Evolutionary conservation across 78 protist species (phyloP).

Genomic region (Dictyostelium brefeldianum): DNA sequence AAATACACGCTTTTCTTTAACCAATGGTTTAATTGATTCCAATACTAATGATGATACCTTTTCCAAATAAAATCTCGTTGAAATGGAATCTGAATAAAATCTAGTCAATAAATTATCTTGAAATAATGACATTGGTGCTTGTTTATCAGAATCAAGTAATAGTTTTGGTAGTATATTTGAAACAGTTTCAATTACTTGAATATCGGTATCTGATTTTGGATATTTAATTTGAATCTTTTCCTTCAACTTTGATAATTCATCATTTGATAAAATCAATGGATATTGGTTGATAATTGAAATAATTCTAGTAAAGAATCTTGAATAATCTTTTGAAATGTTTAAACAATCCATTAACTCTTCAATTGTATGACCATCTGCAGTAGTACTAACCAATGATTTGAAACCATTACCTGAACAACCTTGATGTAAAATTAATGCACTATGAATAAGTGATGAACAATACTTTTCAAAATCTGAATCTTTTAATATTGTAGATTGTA

Average conservation of each 20-base stretch:
- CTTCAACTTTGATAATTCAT: background rate
- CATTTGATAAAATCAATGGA: background rate
- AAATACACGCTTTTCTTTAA: conserved; percentile 7
- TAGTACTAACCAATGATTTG: background rate
- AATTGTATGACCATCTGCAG: background rate
- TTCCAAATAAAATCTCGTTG: conserved; percentile 19
- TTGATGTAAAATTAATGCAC: background rate
- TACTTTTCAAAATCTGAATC: background rate
- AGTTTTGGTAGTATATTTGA: conserved; percentile 23
- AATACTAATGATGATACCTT: background rate
- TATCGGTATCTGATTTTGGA: background rate
- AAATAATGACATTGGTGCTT: conserved; percentile 15
- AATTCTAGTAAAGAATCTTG: conserved; percentile 18
- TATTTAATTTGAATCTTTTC: background rate
- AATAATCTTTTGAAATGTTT: background rate
- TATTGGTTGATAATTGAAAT: background rate
- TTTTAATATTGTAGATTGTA: background rate
- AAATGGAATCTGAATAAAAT: conserved; percentile 20
- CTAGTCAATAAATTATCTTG: conserved; percentile 16
- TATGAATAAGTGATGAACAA: background rate
- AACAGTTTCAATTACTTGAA: conserved; percentile 26
- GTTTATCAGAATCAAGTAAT: conserved; percentile 4
- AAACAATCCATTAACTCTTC: background rate
- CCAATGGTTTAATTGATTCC: background rate
- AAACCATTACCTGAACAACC: background rate